Conservation (phyloP, 1,284 basidiomycete genomes). For the Sporisorium reilianum region DNA sequence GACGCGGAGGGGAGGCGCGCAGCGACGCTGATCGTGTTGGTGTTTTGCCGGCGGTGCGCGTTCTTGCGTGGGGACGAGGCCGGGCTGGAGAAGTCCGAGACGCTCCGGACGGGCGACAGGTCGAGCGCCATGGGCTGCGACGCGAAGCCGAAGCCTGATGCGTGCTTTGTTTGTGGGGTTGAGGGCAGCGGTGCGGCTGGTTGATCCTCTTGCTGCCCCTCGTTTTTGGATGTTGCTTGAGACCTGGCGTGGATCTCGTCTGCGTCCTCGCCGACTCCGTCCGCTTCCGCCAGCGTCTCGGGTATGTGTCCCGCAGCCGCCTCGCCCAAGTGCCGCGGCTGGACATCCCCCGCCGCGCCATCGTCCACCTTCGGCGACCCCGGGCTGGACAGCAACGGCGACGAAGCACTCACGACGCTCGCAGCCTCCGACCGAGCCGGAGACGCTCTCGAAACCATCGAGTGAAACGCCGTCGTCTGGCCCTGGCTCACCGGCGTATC, state of each 20-base stretch:
- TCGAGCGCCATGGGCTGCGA: constrained; percentile 46
- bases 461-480: constrained; percentile 1
- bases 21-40: constrained; percentile 35
- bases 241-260: not conserved
- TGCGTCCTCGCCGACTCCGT: constrained; percentile 17
- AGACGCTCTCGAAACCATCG: constrained; percentile 3
- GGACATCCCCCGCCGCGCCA: constrained; percentile 13
- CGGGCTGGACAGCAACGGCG: constrained; percentile 21
- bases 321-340: constrained; percentile 27
- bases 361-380: constrained; percentile 38
- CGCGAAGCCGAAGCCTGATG: constrained; percentile 22
- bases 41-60: constrained; percentile 40
- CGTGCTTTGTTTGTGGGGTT: constrained; percentile 15
- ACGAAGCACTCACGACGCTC: constrained; percentile 13
- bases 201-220: not conserved
- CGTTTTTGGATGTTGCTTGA: not conserved
- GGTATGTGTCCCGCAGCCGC: constrained; percentile 27
- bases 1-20: constrained; percentile 22
- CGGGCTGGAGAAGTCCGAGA: constrained; percentile 24
- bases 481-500: constrained; percentile 10
- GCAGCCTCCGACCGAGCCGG: constrained; percentile 9
- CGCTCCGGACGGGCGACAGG: constrained; percentile 25
- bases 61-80: constrained; percentile 46
- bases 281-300: constrained; percentile 29
- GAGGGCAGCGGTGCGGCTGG: constrained; percentile 7